phyloP scores from a whole-genome alignment of 352 stramenopile species.

The Globisporangium iwayamae region DNA sequence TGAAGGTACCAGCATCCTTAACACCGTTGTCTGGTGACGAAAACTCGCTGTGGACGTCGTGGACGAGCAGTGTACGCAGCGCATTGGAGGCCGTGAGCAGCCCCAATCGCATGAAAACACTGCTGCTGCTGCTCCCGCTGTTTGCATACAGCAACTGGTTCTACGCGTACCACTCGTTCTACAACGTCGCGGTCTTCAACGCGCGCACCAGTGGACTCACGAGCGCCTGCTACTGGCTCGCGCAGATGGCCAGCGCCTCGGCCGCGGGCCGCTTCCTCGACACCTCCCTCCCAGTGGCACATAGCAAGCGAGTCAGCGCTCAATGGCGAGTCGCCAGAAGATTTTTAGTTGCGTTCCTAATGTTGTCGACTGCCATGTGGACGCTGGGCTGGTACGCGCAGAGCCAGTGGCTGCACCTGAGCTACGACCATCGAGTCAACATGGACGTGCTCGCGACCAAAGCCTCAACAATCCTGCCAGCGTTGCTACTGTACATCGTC shows the following conservation, averaged over 20 bases:
- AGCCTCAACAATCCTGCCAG: background rate
- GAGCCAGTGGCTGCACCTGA: conserved; percentile 13
- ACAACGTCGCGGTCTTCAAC: conserved; percentile 44
- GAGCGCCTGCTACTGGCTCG: conserved; percentile 38
- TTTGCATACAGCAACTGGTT: conserved; percentile 68
- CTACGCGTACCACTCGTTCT: conserved; percentile 62
- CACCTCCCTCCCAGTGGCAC: background rate
- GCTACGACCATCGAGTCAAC: conserved; percentile 20
- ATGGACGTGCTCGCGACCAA: conserved; percentile 22
- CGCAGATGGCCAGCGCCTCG: conserved; percentile 39
- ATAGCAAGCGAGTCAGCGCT: background rate
- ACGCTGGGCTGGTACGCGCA: conserved; percentile 26
- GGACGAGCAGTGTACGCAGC: background rate
- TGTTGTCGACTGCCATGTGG: conserved; percentile 40
- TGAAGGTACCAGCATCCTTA: background rate
- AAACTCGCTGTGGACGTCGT: background rate
- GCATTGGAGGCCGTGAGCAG: conserved; percentile 1
- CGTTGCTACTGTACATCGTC: conserved; percentile 52
- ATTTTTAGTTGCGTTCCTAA: conserved; percentile 17
- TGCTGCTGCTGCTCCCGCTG: conserved; percentile 37
- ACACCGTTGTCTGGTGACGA: background rate
- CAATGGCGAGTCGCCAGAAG: background rate
- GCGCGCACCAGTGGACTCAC: conserved; percentile 33
- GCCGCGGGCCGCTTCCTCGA: conserved; percentile 29
- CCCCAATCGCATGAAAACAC: background rate